phyloP scores from a whole-genome alignment of 129 eudicot genomes.

The Rutidosis leptorrhynchoides region DNA sequence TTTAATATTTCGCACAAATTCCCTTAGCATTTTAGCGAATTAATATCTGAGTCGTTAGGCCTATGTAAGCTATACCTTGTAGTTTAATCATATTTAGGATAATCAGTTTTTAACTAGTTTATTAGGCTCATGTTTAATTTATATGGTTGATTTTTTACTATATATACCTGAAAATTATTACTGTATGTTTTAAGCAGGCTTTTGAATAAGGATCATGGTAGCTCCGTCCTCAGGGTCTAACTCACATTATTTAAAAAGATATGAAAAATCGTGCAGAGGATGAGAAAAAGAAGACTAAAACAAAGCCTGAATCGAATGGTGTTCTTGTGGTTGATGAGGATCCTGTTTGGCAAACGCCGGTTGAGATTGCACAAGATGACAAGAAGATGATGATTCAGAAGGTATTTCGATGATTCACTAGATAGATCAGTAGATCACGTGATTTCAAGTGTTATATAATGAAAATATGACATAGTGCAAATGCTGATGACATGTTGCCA shows the following conservation, averaged over 20 bases:
- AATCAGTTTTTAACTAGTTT: too few species aligned
- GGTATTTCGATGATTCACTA: constrained; percentile 37
- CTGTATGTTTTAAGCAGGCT: constrained; percentile 12
- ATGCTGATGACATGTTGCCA: constrained; percentile 47
- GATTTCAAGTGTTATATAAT: not conserved
- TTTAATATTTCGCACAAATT: not conserved
- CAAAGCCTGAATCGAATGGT: constrained; percentile 47
- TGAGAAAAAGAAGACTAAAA: constrained; percentile 60
- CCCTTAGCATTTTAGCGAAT: not conserved
- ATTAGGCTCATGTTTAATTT: not conserved
- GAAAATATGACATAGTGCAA: not conserved
- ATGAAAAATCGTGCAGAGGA: constrained; percentile 52
- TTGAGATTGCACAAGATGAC: constrained; percentile 56
- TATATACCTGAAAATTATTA: not conserved
- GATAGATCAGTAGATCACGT: constrained; percentile 5
- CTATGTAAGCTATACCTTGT: not conserved
- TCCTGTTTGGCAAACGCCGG: constrained; percentile 92
- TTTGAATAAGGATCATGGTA: constrained; percentile 43
- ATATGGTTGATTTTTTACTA: too few species aligned
- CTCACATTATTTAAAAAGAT: constrained; percentile 78
- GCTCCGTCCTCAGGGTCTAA: constrained; percentile 50
- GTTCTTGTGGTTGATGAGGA: constrained; percentile 83
- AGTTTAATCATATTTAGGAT: too few species aligned
- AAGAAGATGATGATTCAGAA: constrained; percentile 65
- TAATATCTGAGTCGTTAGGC: not conserved